A percentile compares a stretch with the other conserved stretches of the same genome.
These are phyloP conservation scores for Capronia americana DNA, from an alignment of 2,329 filamentous ascomycete genomes.

Conservation along the genomic window DNA sequence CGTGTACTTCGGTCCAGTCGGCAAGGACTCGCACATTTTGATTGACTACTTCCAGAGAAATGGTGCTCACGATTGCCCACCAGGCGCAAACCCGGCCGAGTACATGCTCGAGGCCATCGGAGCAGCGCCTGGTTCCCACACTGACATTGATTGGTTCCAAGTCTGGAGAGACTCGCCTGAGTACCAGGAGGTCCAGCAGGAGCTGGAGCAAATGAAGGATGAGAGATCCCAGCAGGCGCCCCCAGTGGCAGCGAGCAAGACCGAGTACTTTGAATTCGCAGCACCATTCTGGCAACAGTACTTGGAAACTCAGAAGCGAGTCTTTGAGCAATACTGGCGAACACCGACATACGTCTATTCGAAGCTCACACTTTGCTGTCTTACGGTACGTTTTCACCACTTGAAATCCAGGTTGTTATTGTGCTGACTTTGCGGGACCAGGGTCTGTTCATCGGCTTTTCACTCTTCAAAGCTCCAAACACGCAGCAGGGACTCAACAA, in stretches of 20 bases:
- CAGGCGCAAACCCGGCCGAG: conserved; percentile 71
- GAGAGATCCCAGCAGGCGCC: conserved; percentile 70
- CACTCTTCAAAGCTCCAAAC: conserved; percentile 34
- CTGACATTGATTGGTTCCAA: conserved; percentile 69
- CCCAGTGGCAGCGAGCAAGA: conserved; percentile 49
- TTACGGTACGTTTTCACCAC: conserved; percentile 25
- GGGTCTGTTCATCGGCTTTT: conserved; percentile 43
- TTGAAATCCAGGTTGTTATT: background rate
- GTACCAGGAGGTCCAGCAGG: conserved; percentile 60
- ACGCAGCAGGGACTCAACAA: conserved; percentile 41
- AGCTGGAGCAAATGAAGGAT: conserved; percentile 66
- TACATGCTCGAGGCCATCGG: conserved; percentile 46
- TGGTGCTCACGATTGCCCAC: conserved; percentile 65
- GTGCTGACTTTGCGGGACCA: conserved; percentile 37
- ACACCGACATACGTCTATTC: conserved; percentile 83
- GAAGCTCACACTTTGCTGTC: conserved; percentile 74
- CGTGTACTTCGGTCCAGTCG: conserved; percentile 79
- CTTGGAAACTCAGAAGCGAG: conserved; percentile 70
- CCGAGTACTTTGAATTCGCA: conserved; percentile 72
- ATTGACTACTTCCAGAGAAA: conserved; percentile 75
- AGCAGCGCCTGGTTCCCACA: conserved; percentile 67
- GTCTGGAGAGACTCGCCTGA: conserved; percentile 67
- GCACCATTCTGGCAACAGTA: conserved; percentile 74
- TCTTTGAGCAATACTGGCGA: conserved; percentile 92
- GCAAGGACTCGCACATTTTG: conserved; percentile 63